Evolutionary conservation across 208 protist genomes (phyloP).

Genomic region (Wallacemonas sp.): DNA sequence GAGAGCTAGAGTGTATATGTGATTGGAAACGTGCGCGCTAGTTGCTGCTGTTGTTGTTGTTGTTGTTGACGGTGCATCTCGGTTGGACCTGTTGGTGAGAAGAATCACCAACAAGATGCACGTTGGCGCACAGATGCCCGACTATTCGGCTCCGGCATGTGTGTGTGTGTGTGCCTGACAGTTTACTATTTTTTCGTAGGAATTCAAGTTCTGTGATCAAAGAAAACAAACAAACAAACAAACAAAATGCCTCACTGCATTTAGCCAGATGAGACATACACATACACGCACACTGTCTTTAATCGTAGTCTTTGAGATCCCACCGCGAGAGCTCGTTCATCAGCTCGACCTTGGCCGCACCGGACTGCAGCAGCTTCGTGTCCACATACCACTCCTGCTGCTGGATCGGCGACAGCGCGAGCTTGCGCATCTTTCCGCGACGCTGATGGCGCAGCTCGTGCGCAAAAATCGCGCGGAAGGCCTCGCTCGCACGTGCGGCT

Average conservation of each 20-base stretch:
- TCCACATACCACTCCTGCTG: slow-evolving; percentile 89
- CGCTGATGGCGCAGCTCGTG: slow-evolving; percentile 63
- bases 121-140: too few relatives aligned
- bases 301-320: slow-evolving; percentile 77
- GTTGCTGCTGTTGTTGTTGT: too few relatives aligned
- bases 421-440: slow-evolving; percentile 57
- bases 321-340: slow-evolving; percentile 80
- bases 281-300: slow-evolving; percentile 1
- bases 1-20: too few relatives aligned
- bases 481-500: slow-evolving; percentile 22
- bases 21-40: too few relatives aligned
- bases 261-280: not conserved
- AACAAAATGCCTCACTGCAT: not conserved
- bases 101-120: too few relatives aligned
- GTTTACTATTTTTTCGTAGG: too few relatives aligned
- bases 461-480: slow-evolving; percentile 57
- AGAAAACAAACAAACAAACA: slow-evolving; percentile 2
- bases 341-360: slow-evolving; percentile 72
- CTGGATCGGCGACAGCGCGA: slow-evolving; percentile 60
- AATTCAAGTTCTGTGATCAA: too few relatives aligned
- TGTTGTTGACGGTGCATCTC: too few relatives aligned
- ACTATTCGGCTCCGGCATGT: too few relatives aligned
- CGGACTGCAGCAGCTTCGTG: slow-evolving; percentile 74
- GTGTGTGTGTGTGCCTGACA: too few relatives aligned
- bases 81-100: too few relatives aligned